phyloP scores from a whole-genome alignment of 306 rosid species.

The Arachis hypogaea region DNA sequence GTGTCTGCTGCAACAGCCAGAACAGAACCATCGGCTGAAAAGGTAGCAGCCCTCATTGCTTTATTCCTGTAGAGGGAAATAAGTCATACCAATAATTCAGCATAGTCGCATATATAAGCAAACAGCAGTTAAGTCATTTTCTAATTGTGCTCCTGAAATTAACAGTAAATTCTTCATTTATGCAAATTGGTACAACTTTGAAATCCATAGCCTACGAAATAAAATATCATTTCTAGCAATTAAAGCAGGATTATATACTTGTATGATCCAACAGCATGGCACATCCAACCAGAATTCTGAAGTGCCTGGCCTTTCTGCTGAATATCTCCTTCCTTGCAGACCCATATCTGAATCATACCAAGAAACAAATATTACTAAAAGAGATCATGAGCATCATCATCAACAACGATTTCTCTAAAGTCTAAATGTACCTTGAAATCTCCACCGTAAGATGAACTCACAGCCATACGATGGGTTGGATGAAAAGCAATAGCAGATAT shows the following conservation, averaged over 20 bases:
- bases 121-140: conserved; percentile 22
- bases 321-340: conserved; percentile 56
- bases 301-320: conserved; percentile 50
- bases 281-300: conserved; percentile 80
- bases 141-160: conserved; percentile 1
- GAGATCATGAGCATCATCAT: conserved; percentile 2
- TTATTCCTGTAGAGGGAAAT: conserved; percentile 60
- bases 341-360: conserved; percentile 75
- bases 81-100: conserved; percentile 36
- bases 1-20: conserved; percentile 93
- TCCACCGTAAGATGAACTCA: conserved; percentile 84
- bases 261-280: conserved; percentile 95
- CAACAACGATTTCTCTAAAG: conserved; percentile 6
- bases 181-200: conserved; percentile 15
- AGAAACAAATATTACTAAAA: conserved; percentile 29
- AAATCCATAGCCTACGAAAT: conserved; percentile 19
- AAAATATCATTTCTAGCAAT: conserved; percentile 23
- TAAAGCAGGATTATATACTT: conserved; percentile 61
- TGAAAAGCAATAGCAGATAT: conserved; percentile 80
- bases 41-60: conserved; percentile 86
- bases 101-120: conserved; percentile 32
- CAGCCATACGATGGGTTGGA: conserved; percentile 77
- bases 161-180: neutral
- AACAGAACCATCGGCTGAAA: conserved; percentile 93
- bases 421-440: conserved; percentile 81